Conservation (phyloP, 768 basidiomycete genomes). For the Serendipita sp. region DNA sequence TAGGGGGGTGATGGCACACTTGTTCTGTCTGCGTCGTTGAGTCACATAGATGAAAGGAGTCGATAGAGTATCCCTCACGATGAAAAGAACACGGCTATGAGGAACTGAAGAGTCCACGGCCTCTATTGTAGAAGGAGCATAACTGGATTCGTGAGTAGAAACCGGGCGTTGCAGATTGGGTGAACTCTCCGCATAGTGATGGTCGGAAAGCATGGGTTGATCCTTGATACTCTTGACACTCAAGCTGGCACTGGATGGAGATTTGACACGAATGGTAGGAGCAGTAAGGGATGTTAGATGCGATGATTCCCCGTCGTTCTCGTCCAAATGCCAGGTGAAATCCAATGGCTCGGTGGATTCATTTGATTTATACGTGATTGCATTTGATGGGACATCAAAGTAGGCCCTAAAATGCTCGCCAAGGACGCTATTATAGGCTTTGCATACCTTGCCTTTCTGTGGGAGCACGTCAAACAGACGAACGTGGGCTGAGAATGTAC, state of each 20-base stretch:
- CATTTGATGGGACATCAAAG: slow-evolving; percentile 44
- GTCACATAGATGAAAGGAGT: not conserved
- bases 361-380: slow-evolving; percentile 37
- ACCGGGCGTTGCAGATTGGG: slow-evolving; percentile 2
- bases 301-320: slow-evolving; percentile 1
- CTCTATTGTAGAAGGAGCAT: slow-evolving; percentile 21
- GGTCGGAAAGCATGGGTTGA: slow-evolving; percentile 1
- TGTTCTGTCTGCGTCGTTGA: slow-evolving; percentile 50
- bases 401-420: slow-evolving; percentile 82
- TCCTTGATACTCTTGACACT: slow-evolving; percentile 8
- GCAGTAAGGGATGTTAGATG: slow-evolving; percentile 10
- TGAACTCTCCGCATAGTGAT: slow-evolving; percentile 2
- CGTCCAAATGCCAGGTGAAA: slow-evolving; percentile 7
- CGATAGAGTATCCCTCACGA: slow-evolving; percentile 22
- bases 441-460: slow-evolving; percentile 83
- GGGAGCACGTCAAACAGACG: not conserved
- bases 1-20: slow-evolving; percentile 92
- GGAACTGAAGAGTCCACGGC: slow-evolving; percentile 21
- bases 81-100: slow-evolving; percentile 51
- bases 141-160: slow-evolving; percentile 21
- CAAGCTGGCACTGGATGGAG: not conserved
- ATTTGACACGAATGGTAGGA: slow-evolving; percentile 1
- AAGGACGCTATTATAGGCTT: slow-evolving; percentile 78
- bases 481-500: not conserved
- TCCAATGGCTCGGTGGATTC: slow-evolving; percentile 30